A percentile compares a stretch with the other conserved stretches of the same genome.
Conservation (phyloP, 106 monocot genomes). For the Dendrobium chrysotoxum region DNA sequence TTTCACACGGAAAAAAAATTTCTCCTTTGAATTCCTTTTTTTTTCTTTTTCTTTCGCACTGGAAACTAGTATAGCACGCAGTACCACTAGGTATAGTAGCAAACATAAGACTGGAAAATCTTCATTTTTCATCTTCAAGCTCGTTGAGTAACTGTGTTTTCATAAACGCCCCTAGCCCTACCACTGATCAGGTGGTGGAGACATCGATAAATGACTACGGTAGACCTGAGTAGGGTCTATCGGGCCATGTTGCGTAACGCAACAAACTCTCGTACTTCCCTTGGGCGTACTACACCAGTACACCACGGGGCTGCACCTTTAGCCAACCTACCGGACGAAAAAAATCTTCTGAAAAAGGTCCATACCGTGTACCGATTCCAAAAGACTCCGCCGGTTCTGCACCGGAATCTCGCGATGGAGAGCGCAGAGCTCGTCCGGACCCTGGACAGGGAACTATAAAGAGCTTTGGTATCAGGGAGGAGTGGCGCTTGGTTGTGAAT, state of each 20-base stretch:
- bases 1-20: no score
- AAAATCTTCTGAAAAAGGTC: conserved; percentile 3
- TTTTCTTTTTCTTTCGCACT: no score
- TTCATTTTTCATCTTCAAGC: conserved; percentile 1
- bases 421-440: conserved; percentile 1
- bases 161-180: background rate
- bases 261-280: background rate
- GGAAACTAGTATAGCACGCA: conserved; percentile 2
- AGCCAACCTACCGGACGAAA: conserved; percentile 4
- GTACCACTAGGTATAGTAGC: conserved; percentile 7
- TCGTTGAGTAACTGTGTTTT: background rate
- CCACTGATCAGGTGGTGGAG: conserved; percentile 6
- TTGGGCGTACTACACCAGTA: conserved; percentile 4
- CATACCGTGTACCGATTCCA: background rate
- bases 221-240: conserved; percentile 1
- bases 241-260: background rate
- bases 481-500: conserved; percentile 6
- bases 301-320: conserved; percentile 4
- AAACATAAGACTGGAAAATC: conserved; percentile 2
- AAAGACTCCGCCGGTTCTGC: background rate
- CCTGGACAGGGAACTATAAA: background rate
- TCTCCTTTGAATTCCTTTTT: no score
- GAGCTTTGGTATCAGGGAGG: background rate
- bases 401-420: conserved; percentile 1
- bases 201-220: conserved; percentile 5